Evolutionary conservation across 192 early-diverging fungal species (phyloP), one percentile per base, ranked within the genome.

Genomic region (Helicostylum pulchrum): DNA sequence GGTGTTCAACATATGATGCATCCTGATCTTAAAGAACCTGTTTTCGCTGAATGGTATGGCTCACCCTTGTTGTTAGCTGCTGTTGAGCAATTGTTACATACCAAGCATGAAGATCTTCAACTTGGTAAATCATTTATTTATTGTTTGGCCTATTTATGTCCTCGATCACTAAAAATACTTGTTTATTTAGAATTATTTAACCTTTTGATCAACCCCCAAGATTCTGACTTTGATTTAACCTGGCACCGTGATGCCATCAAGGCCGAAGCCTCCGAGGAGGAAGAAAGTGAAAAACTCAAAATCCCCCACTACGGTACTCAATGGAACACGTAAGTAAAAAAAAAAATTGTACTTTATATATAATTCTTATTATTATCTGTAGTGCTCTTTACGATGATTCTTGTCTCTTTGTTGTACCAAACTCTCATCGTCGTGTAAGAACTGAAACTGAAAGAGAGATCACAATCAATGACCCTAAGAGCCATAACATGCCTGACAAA

Each of bases 261-360:
- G 17, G 72, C 70, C 31, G 66, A 77, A 34, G 66, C 68, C 14
- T 53, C 68, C 1, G 74, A 64, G 31, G 73, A 78, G 19, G 71
- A 72, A 43, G 79, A 80, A 50, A 7, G 20, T 0, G 74, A 78
- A 34, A 44, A 52, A 44, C 71, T 80, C 43, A 60, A 64, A 6
- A 76, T 78, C 54, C 77, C 77, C 32, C 79, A 78, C 53, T 76
- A 78, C 65, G 79, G 79, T 15, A 80, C 79, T 7, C 79, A 80
- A 62, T 80, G 79, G 79, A 80, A 80, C 47, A 79, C 77, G 58
- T 71, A 61, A 61, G 51, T 57, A 32, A 3, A 12, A 6, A 8
- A 20, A 2, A 46, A 23, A 51, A 2, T 51, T 30, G 6, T 2
- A 65, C 1, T n/a, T 47, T 14, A 52, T 20, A 56, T 3, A 30